phyloP scores from a whole-genome alignment of 306 rosid species.

The Cucurbita argyrosperma region DNA sequence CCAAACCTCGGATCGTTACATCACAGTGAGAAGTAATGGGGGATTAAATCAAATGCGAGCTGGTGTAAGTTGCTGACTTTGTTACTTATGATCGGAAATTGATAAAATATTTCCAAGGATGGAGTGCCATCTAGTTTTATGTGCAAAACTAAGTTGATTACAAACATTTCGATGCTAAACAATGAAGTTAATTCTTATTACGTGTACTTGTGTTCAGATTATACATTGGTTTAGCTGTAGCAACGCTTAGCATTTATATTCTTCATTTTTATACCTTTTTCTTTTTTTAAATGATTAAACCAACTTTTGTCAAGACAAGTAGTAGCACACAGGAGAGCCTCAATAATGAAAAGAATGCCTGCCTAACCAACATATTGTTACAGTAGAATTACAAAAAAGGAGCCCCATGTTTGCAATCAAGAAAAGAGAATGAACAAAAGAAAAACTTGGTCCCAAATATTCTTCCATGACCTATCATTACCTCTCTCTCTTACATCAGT shows the following conservation, averaged over 20 bases:
- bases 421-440: neutral
- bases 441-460: neutral
- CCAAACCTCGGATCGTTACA: slow-evolving; percentile 40
- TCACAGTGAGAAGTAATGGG: slow-evolving; percentile 77
- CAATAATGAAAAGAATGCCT: neutral
- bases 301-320: neutral
- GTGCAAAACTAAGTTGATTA: neutral
- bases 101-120: neutral
- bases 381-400: neutral
- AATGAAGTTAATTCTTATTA: neutral
- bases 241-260: neutral
- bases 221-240: neutral
- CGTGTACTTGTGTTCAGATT: neutral
- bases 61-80: slow-evolving; percentile 47
- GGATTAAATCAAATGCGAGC: slow-evolving; percentile 97
- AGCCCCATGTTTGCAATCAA: neutral
- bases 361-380: neutral
- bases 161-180: neutral
- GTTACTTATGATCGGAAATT: neutral
- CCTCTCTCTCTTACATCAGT: neutral
- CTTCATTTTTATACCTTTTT: neutral
- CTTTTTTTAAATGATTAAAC: neutral
- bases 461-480: neutral
- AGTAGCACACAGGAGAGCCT: neutral
- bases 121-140: neutral